Evolutionary conservation across 164 flowering plant genomes (phyloP).

Genomic region (Annona cherimola): DNA sequence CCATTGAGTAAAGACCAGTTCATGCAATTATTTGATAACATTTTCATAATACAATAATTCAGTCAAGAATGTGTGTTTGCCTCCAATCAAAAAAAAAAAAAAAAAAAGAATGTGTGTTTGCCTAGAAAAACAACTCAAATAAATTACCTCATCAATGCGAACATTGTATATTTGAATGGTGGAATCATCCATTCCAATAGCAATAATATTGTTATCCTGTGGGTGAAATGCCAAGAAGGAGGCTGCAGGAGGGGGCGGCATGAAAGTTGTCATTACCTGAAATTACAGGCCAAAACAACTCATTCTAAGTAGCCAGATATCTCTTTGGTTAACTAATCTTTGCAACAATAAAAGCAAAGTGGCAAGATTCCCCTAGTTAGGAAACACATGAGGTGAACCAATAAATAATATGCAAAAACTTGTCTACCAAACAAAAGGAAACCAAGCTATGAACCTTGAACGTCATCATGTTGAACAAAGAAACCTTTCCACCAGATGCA

Average conservation of each 20-base stretch:
- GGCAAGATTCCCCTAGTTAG: background rate
- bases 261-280: conserved; percentile 71
- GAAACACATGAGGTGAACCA: background rate
- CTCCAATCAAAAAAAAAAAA: too few species aligned
- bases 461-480: conserved; percentile 70
- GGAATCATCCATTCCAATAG: conserved; percentile 75
- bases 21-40: too few species aligned
- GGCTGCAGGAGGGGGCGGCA: conserved; percentile 80
- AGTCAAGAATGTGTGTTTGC: background rate
- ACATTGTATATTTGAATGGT: conserved; percentile 70
- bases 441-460: conserved; percentile 39
- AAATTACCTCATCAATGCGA: conserved; percentile 56
- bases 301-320: background rate
- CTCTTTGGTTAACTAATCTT: conserved; percentile 1
- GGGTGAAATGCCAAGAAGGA: conserved; percentile 76
- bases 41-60: too few species aligned
- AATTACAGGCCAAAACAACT: background rate
- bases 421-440: background rate
- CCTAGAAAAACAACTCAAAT: background rate
- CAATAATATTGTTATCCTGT: conserved; percentile 72
- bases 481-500: conserved; percentile 65
- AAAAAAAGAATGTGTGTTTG: background rate
- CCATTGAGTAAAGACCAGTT: background rate
- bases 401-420: background rate
- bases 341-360: background rate